Conservation (phyloP, 768 basidiomycete genomes). For the Sarcodon sp. region DNA sequence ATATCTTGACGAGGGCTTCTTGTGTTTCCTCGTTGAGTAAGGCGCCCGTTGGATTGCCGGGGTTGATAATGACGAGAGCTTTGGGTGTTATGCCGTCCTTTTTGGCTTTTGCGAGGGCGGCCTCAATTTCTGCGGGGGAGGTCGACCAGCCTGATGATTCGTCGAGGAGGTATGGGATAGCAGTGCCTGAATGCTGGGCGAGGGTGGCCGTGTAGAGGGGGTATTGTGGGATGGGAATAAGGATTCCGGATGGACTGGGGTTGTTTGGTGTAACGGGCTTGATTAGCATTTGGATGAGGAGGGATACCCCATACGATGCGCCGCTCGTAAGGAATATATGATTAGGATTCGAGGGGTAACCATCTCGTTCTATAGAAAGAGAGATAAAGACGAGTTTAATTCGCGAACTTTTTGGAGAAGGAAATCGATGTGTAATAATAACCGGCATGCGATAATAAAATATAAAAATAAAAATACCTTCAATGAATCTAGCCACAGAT, state of each 20-base stretch:
- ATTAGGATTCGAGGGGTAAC: slow-evolving; percentile 67
- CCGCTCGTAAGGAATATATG: slow-evolving; percentile 93
- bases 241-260: slow-evolving; percentile 54
- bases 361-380: slow-evolving; percentile 63
- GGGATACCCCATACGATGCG: slow-evolving; percentile 89
- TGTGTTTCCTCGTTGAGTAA: slow-evolving; percentile 65
- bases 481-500: slow-evolving; percentile 82
- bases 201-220: slow-evolving; percentile 95
- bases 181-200: slow-evolving; percentile 67
- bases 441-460: neutral
- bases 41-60: slow-evolving; percentile 93
- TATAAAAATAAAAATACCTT: slow-evolving; percentile 30
- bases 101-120: slow-evolving; percentile 52
- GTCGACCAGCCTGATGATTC: slow-evolving; percentile 79
- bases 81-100: slow-evolving; percentile 53
- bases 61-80: slow-evolving; percentile 95
- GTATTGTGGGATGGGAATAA: slow-evolving; percentile 98
- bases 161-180: slow-evolving; percentile 83
- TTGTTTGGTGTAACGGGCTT: slow-evolving; percentile 12
- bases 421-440: slow-evolving; percentile 1
- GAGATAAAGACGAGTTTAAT: neutral
- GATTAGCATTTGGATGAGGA: slow-evolving; percentile 72
- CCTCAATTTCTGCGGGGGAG: slow-evolving; percentile 50
- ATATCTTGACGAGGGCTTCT: slow-evolving; percentile 65
- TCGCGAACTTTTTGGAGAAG: too few relatives aligned